Evolutionary conservation across 129 eudicot genomes (phyloP).

Genomic region (Flaveria linearis): DNA sequence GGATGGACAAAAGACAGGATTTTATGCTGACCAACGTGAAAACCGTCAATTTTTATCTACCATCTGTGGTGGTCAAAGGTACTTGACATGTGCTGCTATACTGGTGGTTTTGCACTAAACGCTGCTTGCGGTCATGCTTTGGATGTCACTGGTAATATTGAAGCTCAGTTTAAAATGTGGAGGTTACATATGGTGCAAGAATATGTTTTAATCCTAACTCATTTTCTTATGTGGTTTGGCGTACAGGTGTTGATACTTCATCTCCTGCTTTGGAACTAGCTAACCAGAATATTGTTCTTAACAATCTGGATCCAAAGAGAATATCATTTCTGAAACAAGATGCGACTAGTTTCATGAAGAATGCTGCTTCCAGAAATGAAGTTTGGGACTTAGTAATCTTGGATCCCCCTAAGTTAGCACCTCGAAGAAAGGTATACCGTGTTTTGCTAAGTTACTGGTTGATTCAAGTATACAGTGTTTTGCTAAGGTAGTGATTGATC

Average conservation of each 20-base stretch:
- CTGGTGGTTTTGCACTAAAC: slow-evolving; percentile 92
- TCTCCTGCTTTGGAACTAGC: slow-evolving; percentile 86
- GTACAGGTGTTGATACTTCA: slow-evolving; percentile 85
- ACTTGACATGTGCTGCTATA: slow-evolving; percentile 92
- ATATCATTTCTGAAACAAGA: slow-evolving; percentile 75
- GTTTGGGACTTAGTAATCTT: slow-evolving; percentile 79
- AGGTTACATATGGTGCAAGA: not conserved
- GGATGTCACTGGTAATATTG: slow-evolving; percentile 72
- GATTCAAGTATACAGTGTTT: slow-evolving; percentile 36
- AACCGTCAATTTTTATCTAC: slow-evolving; percentile 76
- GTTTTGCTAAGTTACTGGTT: slow-evolving; percentile 11
- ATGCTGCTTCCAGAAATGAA: slow-evolving; percentile 66
- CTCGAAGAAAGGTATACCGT: slow-evolving; percentile 58
- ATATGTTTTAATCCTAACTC: not conserved
- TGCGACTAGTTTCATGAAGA: slow-evolving; percentile 81
- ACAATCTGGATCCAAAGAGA: slow-evolving; percentile 56
- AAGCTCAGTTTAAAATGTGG: not conserved
- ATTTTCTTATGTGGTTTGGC: slow-evolving; percentile 20
- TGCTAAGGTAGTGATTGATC: slow-evolving; percentile 17
- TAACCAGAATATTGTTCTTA: slow-evolving; percentile 62
- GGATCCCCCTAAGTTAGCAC: slow-evolving; percentile 96
- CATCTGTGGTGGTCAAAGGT: slow-evolving; percentile 62
- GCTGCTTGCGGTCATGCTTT: slow-evolving; percentile 85
- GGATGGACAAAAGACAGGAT: slow-evolving; percentile 99
- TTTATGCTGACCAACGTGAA: slow-evolving; percentile 98